phyloP scores from a whole-genome alignment of 1,284 basidiomycete species.

The Ganoderma lingzhi region DNA sequence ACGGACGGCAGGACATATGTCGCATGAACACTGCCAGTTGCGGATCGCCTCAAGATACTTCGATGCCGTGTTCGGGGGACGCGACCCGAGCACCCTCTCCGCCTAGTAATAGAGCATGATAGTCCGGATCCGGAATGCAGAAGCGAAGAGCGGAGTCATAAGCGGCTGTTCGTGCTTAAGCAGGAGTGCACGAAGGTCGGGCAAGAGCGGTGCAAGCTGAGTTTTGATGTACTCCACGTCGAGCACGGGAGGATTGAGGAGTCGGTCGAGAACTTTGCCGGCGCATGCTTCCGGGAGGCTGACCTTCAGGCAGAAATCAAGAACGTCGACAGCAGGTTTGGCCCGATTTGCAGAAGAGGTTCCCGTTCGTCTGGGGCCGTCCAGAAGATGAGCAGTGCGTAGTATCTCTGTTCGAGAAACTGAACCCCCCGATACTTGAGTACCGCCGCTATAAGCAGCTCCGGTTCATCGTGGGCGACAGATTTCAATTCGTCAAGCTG shows the following conservation, averaged over 20 bases:
- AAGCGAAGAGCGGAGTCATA: background rate
- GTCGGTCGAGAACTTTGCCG: background rate
- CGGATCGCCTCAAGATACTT: background rate
- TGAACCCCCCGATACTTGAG: background rate
- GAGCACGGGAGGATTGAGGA: background rate
- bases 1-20: background rate
- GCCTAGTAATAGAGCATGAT: conserved; percentile 2
- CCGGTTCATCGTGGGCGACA: background rate
- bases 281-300: background rate
- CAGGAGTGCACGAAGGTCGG: background rate
- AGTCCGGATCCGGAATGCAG: background rate
- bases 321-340: background rate
- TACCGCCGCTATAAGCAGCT: background rate
- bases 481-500: background rate
- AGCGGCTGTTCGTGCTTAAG: background rate
- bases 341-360: background rate
- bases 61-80: background rate
- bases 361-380: background rate
- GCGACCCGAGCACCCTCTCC: background rate
- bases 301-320: conserved; percentile 1
- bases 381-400: background rate
- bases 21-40: background rate
- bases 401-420: background rate
- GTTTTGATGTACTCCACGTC: background rate
- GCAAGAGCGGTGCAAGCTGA: background rate